Evolutionary conservation across 495 filamentous ascomycete genomes (phyloP).

Genomic region (Aspergillus ellipticus): DNA sequence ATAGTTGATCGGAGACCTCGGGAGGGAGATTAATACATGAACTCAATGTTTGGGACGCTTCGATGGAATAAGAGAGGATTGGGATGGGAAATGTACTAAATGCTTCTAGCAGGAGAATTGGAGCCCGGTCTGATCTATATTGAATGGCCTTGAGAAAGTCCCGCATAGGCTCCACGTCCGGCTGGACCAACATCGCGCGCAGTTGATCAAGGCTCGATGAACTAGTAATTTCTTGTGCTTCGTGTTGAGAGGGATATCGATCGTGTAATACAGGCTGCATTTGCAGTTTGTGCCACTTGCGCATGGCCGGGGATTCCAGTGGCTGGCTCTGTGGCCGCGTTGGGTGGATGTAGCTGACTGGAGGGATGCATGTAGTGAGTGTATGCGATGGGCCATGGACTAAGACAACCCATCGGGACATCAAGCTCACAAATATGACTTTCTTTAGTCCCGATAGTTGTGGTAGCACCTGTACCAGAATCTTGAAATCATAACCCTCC

Average conservation of each 20-base stretch:
- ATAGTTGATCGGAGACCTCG: neutral
- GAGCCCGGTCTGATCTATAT: too few species aligned
- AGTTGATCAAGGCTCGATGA: neutral
- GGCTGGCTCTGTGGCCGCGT: neutral
- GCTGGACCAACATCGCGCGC: too few species aligned
- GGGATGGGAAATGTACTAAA: too few species aligned
- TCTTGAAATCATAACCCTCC: neutral
- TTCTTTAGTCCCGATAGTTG: neutral
- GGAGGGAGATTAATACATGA: neutral
- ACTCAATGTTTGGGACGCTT: neutral
- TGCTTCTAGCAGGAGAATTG: too few species aligned
- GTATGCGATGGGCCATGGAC: neutral
- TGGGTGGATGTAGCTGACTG: neutral
- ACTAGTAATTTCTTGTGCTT: neutral
- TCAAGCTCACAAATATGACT: neutral
- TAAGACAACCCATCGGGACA: neutral
- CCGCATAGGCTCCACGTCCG: too few species aligned
- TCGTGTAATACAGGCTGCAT: neutral
- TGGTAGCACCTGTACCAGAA: neutral
- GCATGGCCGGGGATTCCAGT: slow-evolving; percentile 5
- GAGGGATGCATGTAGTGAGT: neutral
- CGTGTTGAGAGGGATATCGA: too few species aligned
- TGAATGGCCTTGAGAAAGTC: too few species aligned
- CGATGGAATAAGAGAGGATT: neutral
- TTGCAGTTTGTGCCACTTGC: neutral